Evolutionary conservation across 495 filamentous ascomycete genomes (phyloP).

Genomic region (Schizothecium vesticola): DNA sequence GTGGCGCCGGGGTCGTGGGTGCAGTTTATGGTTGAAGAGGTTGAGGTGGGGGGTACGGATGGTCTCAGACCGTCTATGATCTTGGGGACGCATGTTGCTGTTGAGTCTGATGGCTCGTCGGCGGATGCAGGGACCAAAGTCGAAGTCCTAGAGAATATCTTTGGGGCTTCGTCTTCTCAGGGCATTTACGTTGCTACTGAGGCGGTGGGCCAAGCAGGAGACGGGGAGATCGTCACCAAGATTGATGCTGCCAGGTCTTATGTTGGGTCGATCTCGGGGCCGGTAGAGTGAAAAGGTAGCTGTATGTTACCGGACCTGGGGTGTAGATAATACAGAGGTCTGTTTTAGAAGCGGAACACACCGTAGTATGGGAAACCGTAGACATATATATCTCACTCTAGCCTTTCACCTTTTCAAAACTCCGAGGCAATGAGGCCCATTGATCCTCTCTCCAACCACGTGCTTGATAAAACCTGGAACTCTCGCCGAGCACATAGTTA

Average conservation of each 20-base stretch:
- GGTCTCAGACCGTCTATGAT: background rate
- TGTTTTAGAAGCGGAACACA: too few species aligned
- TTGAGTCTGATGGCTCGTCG: background rate
- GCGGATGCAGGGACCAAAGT: background rate
- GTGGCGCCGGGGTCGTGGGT: conserved; percentile 41
- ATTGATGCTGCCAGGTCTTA: conserved; percentile 36
- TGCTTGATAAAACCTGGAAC: background rate
- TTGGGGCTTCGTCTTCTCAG: conserved; percentile 37
- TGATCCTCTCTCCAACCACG: background rate
- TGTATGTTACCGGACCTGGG: background rate
- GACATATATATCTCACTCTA: background rate
- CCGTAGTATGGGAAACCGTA: background rate
- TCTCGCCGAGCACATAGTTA: conserved; percentile 12
- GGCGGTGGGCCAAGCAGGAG: background rate
- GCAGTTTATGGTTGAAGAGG: conserved; percentile 43
- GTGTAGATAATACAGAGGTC: too few species aligned
- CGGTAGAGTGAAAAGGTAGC: background rate
- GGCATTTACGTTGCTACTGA: conserved; percentile 34
- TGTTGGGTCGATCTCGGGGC: conserved; percentile 10
- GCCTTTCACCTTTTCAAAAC: background rate
- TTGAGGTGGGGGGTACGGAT: background rate
- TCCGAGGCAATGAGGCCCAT: background rate
- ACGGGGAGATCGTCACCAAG: conserved; percentile 27
- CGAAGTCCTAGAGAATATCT: conserved; percentile 26
- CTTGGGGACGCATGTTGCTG: background rate